phyloP scores from a whole-genome alignment of 805 yeast species.

The Wickerhamomyces bisporus region DNA sequence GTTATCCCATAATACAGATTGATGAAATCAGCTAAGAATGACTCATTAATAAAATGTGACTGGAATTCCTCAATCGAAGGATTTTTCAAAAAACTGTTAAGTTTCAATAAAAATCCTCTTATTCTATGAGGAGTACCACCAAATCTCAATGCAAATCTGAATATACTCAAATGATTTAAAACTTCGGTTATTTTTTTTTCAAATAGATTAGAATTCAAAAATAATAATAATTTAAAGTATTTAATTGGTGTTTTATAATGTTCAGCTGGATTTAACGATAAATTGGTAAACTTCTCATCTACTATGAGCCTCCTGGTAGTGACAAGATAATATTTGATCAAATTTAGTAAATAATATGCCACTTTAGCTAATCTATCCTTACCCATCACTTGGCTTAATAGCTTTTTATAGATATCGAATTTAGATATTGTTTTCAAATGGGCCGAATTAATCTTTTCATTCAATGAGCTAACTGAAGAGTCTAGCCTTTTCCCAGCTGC shows the following conservation, averaged over 20 bases:
- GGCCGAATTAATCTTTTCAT: not conserved
- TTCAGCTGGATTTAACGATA: slow-evolving; percentile 23
- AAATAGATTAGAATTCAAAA: slow-evolving; percentile 26
- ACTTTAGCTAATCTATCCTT: slow-evolving; percentile 69
- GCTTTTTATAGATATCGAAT: slow-evolving; percentile 43
- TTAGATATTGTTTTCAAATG: slow-evolving; percentile 5
- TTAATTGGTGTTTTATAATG: slow-evolving; percentile 22
- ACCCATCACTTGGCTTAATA: slow-evolving; percentile 55
- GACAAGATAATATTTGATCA: slow-evolving; percentile 44
- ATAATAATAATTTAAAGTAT: slow-evolving; percentile 18
- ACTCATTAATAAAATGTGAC: slow-evolving; percentile 35
- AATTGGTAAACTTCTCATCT: slow-evolving; percentile 23
- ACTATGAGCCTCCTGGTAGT: slow-evolving; percentile 29
- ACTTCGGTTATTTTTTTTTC: slow-evolving; percentile 37
- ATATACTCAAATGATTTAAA: slow-evolving; percentile 44
- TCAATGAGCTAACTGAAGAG: not conserved
- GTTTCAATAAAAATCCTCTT: slow-evolving; percentile 30
- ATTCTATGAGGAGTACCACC: slow-evolving; percentile 65
- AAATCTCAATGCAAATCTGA: slow-evolving; percentile 64
- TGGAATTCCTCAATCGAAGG: slow-evolving; percentile 19
- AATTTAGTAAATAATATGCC: slow-evolving; percentile 51
- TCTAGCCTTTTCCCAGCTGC: not conserved
- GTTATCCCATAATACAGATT: slow-evolving; percentile 59
- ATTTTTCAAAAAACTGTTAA: slow-evolving; percentile 21
- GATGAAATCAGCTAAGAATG: slow-evolving; percentile 44